phyloP scores from a whole-genome alignment of 371 early-diverging fungal species.

The Cokeromyces recurvatus region DNA sequence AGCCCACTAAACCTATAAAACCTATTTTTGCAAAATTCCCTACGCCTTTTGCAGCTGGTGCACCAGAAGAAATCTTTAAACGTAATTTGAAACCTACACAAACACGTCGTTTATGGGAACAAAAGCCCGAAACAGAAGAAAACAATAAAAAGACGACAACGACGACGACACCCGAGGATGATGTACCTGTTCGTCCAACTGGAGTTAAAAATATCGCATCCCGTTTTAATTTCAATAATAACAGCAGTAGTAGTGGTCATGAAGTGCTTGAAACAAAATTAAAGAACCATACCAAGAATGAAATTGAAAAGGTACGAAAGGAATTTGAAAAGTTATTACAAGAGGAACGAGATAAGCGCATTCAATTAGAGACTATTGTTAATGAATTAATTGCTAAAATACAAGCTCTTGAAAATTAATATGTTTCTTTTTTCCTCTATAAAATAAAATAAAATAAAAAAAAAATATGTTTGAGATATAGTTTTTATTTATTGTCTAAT shows the following conservation, averaged over 20 bases:
- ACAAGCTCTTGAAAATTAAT: conserved; percentile 21
- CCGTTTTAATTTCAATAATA: conserved; percentile 49
- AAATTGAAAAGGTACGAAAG: conserved; percentile 48
- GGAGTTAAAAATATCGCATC: conserved; percentile 53
- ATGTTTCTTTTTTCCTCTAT: too few species aligned
- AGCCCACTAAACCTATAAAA: conserved; percentile 56
- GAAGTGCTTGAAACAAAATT: conserved; percentile 56
- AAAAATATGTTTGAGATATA: too few species aligned
- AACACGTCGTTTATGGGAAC: conserved; percentile 37
- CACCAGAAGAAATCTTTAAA: conserved; percentile 27
- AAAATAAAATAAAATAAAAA: not conserved
- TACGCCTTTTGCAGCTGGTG: conserved; percentile 53
- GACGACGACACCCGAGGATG: conserved; percentile 1
- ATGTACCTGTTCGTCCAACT: conserved; percentile 33
- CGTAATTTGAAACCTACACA: conserved; percentile 37
- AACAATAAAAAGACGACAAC: conserved; percentile 7
- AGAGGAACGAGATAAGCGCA: conserved; percentile 48
- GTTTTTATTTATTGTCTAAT: too few species aligned
- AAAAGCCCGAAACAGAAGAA: conserved; percentile 21
- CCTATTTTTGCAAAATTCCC: conserved; percentile 66
- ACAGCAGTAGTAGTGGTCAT: conserved; percentile 38
- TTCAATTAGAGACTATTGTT: conserved; percentile 44
- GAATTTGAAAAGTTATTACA: conserved; percentile 41
- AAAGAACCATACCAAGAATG: conserved; percentile 55
- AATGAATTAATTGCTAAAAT: conserved; percentile 34